Conservation (phyloP, 2,329 filamentous ascomycete species). For the Aspergillus calidoustus region DNA sequence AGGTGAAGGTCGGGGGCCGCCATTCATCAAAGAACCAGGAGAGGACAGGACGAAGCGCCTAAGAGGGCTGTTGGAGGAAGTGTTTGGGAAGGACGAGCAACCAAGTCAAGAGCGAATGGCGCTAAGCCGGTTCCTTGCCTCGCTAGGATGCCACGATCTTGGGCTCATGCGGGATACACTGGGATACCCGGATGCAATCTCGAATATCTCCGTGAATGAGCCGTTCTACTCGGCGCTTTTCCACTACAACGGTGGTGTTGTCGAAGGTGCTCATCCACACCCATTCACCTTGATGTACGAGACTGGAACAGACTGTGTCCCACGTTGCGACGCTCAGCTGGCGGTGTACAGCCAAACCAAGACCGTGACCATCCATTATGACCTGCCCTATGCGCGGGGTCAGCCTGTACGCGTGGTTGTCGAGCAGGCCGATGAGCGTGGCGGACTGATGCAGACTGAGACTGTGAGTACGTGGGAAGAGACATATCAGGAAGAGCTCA, state of each 20-base stretch:
- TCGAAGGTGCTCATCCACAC: constrained; percentile 25
- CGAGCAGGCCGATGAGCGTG: constrained; percentile 36
- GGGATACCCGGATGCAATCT: constrained; percentile 54
- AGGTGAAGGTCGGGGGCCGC: neutral
- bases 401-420: constrained; percentile 55
- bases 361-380: constrained; percentile 59
- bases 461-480: constrained; percentile 42
- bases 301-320: constrained; percentile 58
- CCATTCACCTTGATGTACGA: constrained; percentile 62
- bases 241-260: constrained; percentile 33
- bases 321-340: constrained; percentile 45
- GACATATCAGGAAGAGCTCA: constrained; percentile 42
- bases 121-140: constrained; percentile 51
- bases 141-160: constrained; percentile 60
- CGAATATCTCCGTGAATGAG: constrained; percentile 50
- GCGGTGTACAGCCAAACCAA: constrained; percentile 59
- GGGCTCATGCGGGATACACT: constrained; percentile 59
- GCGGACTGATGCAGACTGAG: constrained; percentile 34
- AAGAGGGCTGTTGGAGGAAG: constrained; percentile 30
- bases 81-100: constrained; percentile 33
- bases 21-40: neutral
- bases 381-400: constrained; percentile 63
- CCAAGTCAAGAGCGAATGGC: constrained; percentile 34
- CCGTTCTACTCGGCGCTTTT: constrained; percentile 48
- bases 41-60: constrained; percentile 16